Conservation (phyloP, 345 rosid species). For the Gossypium mustelinum region DNA sequence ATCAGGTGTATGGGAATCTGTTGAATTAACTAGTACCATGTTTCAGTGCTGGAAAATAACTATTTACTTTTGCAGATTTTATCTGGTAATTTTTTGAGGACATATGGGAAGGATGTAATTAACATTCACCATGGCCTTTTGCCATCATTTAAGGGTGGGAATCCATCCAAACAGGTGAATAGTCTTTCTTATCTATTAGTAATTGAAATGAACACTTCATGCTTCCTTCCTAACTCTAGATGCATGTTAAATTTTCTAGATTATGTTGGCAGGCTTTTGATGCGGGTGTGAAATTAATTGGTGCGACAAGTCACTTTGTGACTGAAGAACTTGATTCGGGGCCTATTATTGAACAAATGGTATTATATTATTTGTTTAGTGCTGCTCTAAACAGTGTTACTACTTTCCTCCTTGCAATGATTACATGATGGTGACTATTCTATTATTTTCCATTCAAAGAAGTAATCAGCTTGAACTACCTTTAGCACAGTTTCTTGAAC, state of each 20-base stretch:
- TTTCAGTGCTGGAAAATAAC: background rate
- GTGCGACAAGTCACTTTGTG: slow-evolving; percentile 94
- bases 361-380: slow-evolving; percentile 17
- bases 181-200: slow-evolving; percentile 16
- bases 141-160: slow-evolving; percentile 92
- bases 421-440: background rate
- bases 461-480: background rate
- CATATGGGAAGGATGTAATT: slow-evolving; percentile 83
- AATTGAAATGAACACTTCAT: slow-evolving; percentile 2
- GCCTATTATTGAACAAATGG: slow-evolving; percentile 98
- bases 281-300: slow-evolving; percentile 91
- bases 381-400: slow-evolving; percentile 5
- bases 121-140: slow-evolving; percentile 98
- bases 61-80: slow-evolving; percentile 45
- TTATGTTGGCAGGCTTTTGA: slow-evolving; percentile 82
- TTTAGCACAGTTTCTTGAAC: background rate
- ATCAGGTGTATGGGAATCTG: background rate
- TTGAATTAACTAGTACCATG: slow-evolving; percentile 9
- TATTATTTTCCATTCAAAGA: background rate
- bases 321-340: slow-evolving; percentile 95
- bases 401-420: slow-evolving; percentile 4
- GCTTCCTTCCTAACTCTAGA: slow-evolving; percentile 13
- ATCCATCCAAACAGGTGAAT: slow-evolving; percentile 77
- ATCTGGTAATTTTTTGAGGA: slow-evolving; percentile 62
- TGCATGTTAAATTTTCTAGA: slow-evolving; percentile 31